These are phyloP conservation scores for Emergomyces pasteurianus DNA, from an alignment of 2,329 filamentous ascomycete species.

Conservation along the genomic window DNA sequence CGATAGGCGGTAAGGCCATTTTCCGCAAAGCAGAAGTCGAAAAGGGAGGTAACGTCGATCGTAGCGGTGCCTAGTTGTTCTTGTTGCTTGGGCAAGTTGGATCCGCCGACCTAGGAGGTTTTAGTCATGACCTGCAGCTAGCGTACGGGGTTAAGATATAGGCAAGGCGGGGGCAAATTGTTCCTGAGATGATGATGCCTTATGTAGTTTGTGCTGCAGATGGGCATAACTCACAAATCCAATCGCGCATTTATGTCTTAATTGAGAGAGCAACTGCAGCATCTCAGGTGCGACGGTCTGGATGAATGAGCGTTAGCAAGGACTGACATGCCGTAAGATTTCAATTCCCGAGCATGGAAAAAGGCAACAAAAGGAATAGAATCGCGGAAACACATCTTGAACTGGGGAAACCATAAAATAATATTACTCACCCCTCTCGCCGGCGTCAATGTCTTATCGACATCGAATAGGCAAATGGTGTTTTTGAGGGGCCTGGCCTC, in stretches of 20 bases:
- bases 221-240: slow-evolving; percentile 48
- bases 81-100: slow-evolving; percentile 85
- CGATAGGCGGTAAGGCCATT: slow-evolving; percentile 91
- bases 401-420: neutral
- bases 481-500: slow-evolving; percentile 77
- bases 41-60: slow-evolving; percentile 65
- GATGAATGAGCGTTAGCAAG: slow-evolving; percentile 1
- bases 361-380: neutral
- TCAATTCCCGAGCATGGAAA: neutral
- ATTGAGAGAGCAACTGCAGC: slow-evolving; percentile 62
- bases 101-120: slow-evolving; percentile 56
- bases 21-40: slow-evolving; percentile 96
- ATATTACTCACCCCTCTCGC: slow-evolving; percentile 56
- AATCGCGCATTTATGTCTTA: slow-evolving; percentile 80
- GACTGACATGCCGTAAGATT: neutral
- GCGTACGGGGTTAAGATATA: too few species aligned
- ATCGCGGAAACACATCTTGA: neutral
- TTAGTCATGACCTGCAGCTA: slow-evolving; percentile 7
- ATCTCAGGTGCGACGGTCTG: slow-evolving; percentile 67
- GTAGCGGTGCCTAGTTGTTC: slow-evolving; percentile 71
- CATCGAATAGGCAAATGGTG: slow-evolving; percentile 92
- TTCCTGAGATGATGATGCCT: too few species aligned
- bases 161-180: neutral
- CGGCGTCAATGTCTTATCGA: slow-evolving; percentile 81
- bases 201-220: neutral